Percentiles rank a stretch among this genome's conserved stretches.
Conservation (phyloP, 1,284 basidiomycete species). For the Sphagnurus paluster region DNA sequence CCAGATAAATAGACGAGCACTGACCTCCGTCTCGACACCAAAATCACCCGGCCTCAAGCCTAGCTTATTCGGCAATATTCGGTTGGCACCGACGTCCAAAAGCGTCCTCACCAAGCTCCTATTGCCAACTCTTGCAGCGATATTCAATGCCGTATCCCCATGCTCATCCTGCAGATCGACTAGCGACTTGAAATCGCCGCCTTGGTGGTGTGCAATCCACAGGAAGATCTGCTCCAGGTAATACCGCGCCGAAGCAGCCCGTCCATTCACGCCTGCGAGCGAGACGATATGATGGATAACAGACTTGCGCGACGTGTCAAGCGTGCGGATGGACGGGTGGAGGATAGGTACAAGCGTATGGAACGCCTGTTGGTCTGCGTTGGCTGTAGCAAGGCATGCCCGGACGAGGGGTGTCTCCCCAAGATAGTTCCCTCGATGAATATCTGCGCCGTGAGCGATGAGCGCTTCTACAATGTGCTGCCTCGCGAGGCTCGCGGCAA, state of each 20-base stretch:
- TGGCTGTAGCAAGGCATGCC: constrained; percentile 87
- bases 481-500: constrained; percentile 87
- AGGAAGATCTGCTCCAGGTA: constrained; percentile 92
- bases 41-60: constrained; percentile 93
- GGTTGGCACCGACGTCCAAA: constrained; percentile 93
- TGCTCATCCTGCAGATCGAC: constrained; percentile 95
- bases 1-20: constrained; percentile 20
- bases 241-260: constrained; percentile 83
- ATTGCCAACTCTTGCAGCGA: constrained; percentile 93
- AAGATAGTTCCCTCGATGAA: constrained; percentile 87
- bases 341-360: constrained; percentile 65
- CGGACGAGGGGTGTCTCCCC: constrained; percentile 96
- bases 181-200: constrained; percentile 74
- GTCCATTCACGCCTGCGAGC: constrained; percentile 88
- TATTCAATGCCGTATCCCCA: constrained; percentile 95
- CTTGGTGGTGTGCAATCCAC: constrained; percentile 74
- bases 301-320: constrained; percentile 88
- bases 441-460: constrained; percentile 76
- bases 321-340: constrained; percentile 78
- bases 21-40: constrained; percentile 87
- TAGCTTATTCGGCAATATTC: constrained; percentile 89
- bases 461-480: constrained; percentile 68
- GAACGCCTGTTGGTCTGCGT: constrained; percentile 82
- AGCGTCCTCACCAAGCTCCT: constrained; percentile 85
- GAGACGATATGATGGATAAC: constrained; percentile 95